Evolutionary conservation across 148 eudicot genomes (phyloP), one percentile per base, ranked within the genome.

Genomic region (Arbutus unedo): DNA sequence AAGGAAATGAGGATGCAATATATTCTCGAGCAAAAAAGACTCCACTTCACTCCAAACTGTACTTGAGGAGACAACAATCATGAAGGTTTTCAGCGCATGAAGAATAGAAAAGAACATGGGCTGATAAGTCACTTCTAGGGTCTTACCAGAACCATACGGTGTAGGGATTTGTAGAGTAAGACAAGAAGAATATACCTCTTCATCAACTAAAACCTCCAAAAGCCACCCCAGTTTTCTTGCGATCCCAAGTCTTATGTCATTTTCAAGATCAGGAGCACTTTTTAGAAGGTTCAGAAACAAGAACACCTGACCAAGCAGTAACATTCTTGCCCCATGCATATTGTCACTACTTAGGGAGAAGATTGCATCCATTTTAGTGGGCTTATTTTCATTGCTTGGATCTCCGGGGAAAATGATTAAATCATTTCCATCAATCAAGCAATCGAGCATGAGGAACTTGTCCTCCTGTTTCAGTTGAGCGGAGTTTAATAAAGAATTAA

Each of bases 1-100:
- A 79, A 96, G 91, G 82, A 91, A 88, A 82, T 96, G 99, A 70
- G 97, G 92, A 85, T 96, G 98, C 85, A 93, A 85, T 76, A 92
- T 82, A 83, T 96, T 96, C 79, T 92, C 93, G 18, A 94, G 89
- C 48, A 96, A 87, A 76, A 94, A 94, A 8, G 74, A 78, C 82
- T 91, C 89, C 74, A 93, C 77, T 83, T 91, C 94, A 78, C 76
- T 75, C 97, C 98, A 96, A 45, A 85, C 92, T 85, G 9, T 81
- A 81, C 87, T 89, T 59, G 91, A 89, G 48, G 92, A 91, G 70
- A 87, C 81, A 49, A 82, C 86, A 78, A 93, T 88, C 95, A 96
- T 91, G 87, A 93, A 96, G 80, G 89, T 87, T 83, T 96, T 96
- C 81, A 96, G 55, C 71, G 98, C 90, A 78, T 91, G 91, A 77